Evolutionary conservation across 1,139 yeast genomes (phyloP).

Genomic region (Yamadazyma spencermartinsiae): DNA sequence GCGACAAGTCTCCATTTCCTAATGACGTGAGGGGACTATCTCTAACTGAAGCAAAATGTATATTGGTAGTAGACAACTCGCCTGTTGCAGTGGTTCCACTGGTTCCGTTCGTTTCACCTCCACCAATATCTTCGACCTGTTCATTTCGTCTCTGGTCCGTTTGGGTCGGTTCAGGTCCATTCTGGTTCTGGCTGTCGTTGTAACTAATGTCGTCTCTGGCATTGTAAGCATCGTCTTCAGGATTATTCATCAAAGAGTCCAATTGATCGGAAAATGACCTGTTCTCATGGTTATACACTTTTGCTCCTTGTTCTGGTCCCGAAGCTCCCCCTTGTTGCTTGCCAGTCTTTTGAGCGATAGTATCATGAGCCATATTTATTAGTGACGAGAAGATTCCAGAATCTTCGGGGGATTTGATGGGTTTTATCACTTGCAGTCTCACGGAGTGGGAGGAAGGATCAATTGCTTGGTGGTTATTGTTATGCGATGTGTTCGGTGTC

Average conservation of each 20-base stretch:
- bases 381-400: slow-evolving; percentile 26
- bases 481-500: no score
- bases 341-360: slow-evolving; percentile 5
- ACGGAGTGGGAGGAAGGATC: background rate
- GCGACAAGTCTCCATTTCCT: slow-evolving; percentile 70
- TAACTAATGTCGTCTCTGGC: background rate
- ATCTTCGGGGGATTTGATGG: slow-evolving; percentile 13
- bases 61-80: slow-evolving; percentile 25
- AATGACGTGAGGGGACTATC: slow-evolving; percentile 59
- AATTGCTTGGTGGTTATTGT: background rate
- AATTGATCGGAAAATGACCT: slow-evolving; percentile 19
- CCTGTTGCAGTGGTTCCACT: no score
- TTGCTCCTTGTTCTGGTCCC: background rate
- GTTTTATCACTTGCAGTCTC: slow-evolving; percentile 8
- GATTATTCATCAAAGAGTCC: slow-evolving; percentile 18
- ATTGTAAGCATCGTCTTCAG: background rate
- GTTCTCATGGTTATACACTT: slow-evolving; percentile 9
- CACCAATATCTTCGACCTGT: background rate
- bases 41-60: slow-evolving; percentile 60
- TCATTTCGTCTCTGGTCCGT: background rate
- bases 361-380: slow-evolving; percentile 30
- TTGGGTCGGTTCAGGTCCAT: no score
- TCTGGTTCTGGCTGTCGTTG: background rate
- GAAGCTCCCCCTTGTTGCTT: background rate
- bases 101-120: background rate